Conservation (phyloP, 208 protist species). For the Leptomonas seymouri region DNA sequence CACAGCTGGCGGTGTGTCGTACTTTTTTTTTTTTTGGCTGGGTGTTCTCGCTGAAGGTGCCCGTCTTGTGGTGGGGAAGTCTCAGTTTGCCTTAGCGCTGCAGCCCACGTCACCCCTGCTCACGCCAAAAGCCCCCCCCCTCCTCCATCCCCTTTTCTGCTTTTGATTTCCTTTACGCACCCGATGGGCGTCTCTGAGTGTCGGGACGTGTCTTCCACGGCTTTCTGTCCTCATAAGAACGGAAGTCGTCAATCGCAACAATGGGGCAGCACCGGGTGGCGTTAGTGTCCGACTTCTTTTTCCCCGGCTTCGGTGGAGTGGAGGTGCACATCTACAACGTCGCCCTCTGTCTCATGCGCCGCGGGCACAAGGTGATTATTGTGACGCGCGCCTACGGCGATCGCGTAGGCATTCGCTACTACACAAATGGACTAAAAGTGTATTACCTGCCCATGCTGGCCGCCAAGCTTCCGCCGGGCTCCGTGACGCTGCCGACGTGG, state of each 20-base stretch:
- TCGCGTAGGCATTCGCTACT: conserved; percentile 94
- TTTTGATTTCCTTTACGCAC: neutral
- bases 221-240: neutral
- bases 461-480: conserved; percentile 87
- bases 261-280: conserved; percentile 82
- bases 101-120: neutral
- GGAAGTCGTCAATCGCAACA: neutral
- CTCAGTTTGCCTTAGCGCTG: neutral
- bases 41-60: neutral
- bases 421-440: conserved; percentile 98
- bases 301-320: conserved; percentile 98
- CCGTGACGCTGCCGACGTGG: conserved; percentile 92
- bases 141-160: neutral
- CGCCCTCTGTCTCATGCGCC: conserved; percentile 93
- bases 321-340: conserved; percentile 98
- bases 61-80: neutral
- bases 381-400: conserved; percentile 96
- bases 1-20: too few species aligned
- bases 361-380: conserved; percentile 97
- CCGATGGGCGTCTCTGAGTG: too few species aligned
- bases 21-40: too few species aligned
- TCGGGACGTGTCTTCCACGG: too few species aligned
- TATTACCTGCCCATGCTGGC: conserved; percentile 97
- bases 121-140: neutral
- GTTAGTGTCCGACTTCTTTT: conserved; percentile 98